Evolutionary conservation across 2,329 filamentous ascomycete species (phyloP), one percentile per base, ranked within the genome.

Genomic region (Alternaria infectoria): DNA sequence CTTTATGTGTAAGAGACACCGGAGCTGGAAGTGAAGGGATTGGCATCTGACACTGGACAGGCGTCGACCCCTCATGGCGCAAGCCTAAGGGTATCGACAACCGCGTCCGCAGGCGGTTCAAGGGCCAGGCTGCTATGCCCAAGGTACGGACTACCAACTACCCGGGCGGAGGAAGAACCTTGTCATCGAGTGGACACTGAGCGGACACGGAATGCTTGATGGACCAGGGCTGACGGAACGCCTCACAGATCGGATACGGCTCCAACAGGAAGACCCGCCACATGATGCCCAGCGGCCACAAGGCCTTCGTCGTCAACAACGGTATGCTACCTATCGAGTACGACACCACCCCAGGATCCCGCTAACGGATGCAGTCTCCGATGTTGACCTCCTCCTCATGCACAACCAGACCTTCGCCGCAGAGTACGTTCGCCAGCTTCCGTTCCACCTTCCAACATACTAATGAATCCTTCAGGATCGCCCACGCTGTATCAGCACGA

Each of bases 11-110:
- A 73, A 76, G 76, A 70, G 55, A 68, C 36, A 56, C 65, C 23
- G 50, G 51, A 61, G 52, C 46, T 54, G 51, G 67, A 51, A 54
- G 46, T 43, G 21, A 63, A 43, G 49, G 62, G 65, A 52, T 54
- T 7, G 45, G 65, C 57, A 62, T 66, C 72, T 79, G 76, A 79
- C 74, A 71, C 21, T 67, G 68, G 67, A 73, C 57, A 78, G 77
- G 77, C 83, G 90, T 98, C 77, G 90, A 88, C 82, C 83, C 91
- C 76, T 91, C 89, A 89, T 99, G 96, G 96, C 92, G 96, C 87
- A 99, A 98, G 90, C 96, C 96, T 77, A 99, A 99, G 93, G 96
- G 96, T 93, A 99, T 99, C 86, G 96, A 99, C 87, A 97, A 94
- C 88, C 88, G 92, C 81, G 95, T 99, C 83, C 92, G 96, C 83